phyloP scores from a whole-genome alignment of 495 filamentous ascomycete genomes.

The Margaritispora aquatica region DNA sequence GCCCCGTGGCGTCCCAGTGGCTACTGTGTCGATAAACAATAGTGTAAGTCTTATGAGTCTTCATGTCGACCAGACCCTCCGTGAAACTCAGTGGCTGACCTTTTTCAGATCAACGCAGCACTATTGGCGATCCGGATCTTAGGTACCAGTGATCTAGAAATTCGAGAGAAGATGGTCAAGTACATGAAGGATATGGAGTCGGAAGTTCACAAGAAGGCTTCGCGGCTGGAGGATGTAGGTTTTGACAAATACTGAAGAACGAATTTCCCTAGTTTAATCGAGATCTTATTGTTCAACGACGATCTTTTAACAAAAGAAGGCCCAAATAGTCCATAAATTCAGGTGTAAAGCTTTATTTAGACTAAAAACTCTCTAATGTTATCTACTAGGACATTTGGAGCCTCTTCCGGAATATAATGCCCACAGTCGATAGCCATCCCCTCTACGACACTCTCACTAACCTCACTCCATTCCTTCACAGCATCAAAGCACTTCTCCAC shows the following conservation, averaged over 20 bases:
- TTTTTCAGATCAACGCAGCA: slow-evolving; percentile 69
- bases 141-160: slow-evolving; percentile 54
- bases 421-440: slow-evolving; percentile 29
- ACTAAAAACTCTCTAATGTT: slow-evolving; percentile 26
- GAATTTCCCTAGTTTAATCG: background rate
- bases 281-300: too few relatives aligned
- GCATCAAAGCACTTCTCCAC: slow-evolving; percentile 32
- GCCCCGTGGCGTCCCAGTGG: slow-evolving; percentile 78
- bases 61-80: background rate
- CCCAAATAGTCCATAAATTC: too few relatives aligned
- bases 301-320: too few relatives aligned
- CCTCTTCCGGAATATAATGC: slow-evolving; percentile 37
- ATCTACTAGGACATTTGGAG: slow-evolving; percentile 26
- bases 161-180: slow-evolving; percentile 53
- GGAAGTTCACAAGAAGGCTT: slow-evolving; percentile 58
- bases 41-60: slow-evolving; percentile 26
- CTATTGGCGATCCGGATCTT: slow-evolving; percentile 82
- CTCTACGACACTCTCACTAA: slow-evolving; percentile 17
- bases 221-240: slow-evolving; percentile 58
- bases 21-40: slow-evolving; percentile 91
- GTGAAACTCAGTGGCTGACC: background rate
- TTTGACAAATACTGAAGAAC: slow-evolving; percentile 56
- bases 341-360: too few relatives aligned
- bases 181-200: slow-evolving; percentile 61
- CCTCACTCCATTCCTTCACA: slow-evolving; percentile 29